A percentile compares a stretch with the other conserved stretches of the same genome.
Conservation (phyloP, 768 basidiomycete species). For the Naematelia encephala region DNA sequence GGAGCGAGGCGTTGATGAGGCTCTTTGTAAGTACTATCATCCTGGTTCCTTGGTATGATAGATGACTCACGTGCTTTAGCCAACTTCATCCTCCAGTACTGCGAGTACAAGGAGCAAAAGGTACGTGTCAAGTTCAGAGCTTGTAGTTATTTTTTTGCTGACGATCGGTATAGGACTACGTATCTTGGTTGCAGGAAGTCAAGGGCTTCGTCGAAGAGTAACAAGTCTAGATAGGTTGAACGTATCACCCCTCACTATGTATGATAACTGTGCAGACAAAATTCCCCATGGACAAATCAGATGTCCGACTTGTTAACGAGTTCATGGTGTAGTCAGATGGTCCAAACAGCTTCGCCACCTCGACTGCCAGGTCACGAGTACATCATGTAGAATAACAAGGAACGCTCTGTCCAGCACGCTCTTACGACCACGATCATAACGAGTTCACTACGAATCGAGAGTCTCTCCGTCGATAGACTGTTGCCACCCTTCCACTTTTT, state of each 20-base stretch:
- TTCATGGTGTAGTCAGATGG: too few relatives aligned
- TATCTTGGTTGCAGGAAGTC: conserved; percentile 78
- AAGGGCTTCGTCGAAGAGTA: conserved; percentile 70
- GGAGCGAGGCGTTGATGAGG: conserved; percentile 84
- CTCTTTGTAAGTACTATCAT: conserved; percentile 51
- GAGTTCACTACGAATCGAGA: too few relatives aligned
- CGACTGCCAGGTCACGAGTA: too few relatives aligned
- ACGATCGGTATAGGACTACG: conserved; percentile 71
- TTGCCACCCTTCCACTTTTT: too few relatives aligned
- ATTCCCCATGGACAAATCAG: too few relatives aligned
- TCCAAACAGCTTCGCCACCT: too few relatives aligned
- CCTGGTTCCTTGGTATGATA: too few relatives aligned
- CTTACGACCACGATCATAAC: too few relatives aligned
- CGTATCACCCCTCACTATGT: background rate
- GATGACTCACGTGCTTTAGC: conserved; percentile 53
- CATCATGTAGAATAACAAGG: too few relatives aligned
- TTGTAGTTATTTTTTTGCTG: conserved; percentile 10
- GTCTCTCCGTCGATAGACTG: too few relatives aligned
- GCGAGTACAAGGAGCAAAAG: conserved; percentile 88
- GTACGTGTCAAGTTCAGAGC: conserved; percentile 55
- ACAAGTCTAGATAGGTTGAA: background rate
- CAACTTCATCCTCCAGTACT: conserved; percentile 81
- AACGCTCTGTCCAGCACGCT: too few relatives aligned
- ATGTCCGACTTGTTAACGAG: too few relatives aligned
- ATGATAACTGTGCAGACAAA: background rate